Percentiles rank a stretch among this genome's conserved stretches.
phyloP scores from a whole-genome alignment of 164 flowering plant genomes.

The Platanus orientalis region DNA sequence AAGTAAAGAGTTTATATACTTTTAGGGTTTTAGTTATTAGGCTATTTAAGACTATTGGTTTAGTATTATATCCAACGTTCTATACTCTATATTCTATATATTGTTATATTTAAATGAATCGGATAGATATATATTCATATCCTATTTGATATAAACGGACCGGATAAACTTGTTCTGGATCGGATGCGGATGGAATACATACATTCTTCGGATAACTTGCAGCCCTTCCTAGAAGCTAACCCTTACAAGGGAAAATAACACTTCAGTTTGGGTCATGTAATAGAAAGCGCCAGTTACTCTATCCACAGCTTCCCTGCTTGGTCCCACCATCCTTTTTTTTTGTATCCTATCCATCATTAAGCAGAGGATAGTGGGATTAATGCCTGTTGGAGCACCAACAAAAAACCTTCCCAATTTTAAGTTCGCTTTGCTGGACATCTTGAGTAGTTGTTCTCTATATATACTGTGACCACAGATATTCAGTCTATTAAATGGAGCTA shows the following conservation, averaged over 20 bases:
- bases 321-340: slow-evolving; percentile 89
- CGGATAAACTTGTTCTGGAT: too few species aligned
- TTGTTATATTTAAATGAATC: too few species aligned
- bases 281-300: slow-evolving; percentile 76
- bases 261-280: slow-evolving; percentile 78
- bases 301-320: slow-evolving; percentile 88
- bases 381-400: slow-evolving; percentile 94
- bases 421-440: slow-evolving; percentile 70
- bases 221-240: too few species aligned
- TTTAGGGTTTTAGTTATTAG: too few species aligned
- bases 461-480: slow-evolving; percentile 85
- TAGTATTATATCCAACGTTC: too few species aligned
- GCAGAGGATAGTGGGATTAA: slow-evolving; percentile 82
- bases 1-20: too few species aligned
- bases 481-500: slow-evolving; percentile 92
- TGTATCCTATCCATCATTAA: slow-evolving; percentile 90
- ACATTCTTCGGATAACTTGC: too few species aligned
- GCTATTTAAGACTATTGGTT: too few species aligned
- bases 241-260: slow-evolving; percentile 85
- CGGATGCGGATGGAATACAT: too few species aligned
- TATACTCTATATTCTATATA: too few species aligned
- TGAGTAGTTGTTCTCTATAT: slow-evolving; percentile 67
- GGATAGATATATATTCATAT: too few species aligned
- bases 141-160: too few species aligned
- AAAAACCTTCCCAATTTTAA: slow-evolving; percentile 76